Evolutionary conservation across 2,329 filamentous ascomycete genomes (phyloP).

Genomic region (Neofusicoccum kwambonambiense): DNA sequence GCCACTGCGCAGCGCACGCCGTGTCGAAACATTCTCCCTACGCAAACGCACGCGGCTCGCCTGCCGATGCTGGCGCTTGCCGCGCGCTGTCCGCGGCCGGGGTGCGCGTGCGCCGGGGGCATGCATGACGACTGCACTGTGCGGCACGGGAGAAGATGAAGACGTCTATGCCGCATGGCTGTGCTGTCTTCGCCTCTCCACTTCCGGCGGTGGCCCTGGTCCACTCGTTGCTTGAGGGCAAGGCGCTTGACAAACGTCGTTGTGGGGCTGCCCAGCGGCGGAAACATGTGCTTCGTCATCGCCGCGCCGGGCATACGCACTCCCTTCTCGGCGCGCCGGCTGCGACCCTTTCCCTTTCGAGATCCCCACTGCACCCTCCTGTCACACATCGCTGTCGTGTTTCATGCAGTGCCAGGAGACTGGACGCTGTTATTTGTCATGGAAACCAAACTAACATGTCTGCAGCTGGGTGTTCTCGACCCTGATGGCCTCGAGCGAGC

Average conservation of each 20-base stretch:
- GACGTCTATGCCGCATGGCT: background rate
- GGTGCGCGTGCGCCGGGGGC: background rate
- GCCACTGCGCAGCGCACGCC: background rate
- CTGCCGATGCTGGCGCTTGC: background rate
- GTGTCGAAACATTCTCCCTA: background rate
- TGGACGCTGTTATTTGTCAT: background rate
- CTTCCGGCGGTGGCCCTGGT: background rate
- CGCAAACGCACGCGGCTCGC: background rate
- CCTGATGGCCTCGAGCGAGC: slow-evolving; percentile 51
- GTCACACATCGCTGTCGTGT: background rate
- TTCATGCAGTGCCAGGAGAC: background rate
- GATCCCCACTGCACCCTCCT: background rate
- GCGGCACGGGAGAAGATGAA: background rate
- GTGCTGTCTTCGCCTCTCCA: background rate
- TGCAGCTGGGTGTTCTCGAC: slow-evolving; percentile 62
- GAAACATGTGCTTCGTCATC: background rate
- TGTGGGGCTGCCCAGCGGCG: slow-evolving; percentile 3
- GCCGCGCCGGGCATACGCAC: background rate
- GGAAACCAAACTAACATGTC: background rate
- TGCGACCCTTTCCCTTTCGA: background rate
- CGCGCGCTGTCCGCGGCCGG: background rate
- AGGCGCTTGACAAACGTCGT: background rate
- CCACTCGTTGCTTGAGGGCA: background rate
- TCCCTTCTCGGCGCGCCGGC: background rate
- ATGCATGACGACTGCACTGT: background rate